These are phyloP conservation scores for Psophocarpus tetragonolobus DNA, from an alignment of 306 rosid species.

Conservation along the genomic window DNA sequence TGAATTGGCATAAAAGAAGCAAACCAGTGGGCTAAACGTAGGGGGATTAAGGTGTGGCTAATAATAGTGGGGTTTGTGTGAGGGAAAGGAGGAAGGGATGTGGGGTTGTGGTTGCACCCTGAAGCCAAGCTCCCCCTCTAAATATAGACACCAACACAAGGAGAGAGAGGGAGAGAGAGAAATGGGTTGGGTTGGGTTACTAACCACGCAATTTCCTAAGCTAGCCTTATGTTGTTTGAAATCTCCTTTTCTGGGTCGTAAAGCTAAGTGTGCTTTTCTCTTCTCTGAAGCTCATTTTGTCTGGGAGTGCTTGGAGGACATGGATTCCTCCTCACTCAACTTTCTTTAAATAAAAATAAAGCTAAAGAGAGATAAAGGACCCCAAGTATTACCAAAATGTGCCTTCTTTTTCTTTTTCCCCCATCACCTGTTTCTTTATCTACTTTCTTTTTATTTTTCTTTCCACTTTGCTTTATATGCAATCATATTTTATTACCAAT, in stretches of 20 bases:
- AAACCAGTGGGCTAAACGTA: conserved; percentile 42
- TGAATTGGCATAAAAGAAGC: conserved; percentile 62
- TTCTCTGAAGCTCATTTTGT: conserved; percentile 88
- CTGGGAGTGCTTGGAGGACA: conserved; percentile 87
- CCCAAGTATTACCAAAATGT: conserved; percentile 43
- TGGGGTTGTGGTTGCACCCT: conserved; percentile 75
- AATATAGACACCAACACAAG: conserved; percentile 51
- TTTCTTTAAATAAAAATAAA: conserved; percentile 45
- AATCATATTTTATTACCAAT: conserved; percentile 46
- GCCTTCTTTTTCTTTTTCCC: conserved; percentile 43
- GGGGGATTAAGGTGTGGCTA: conserved; percentile 45
- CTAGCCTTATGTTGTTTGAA: conserved; percentile 78
- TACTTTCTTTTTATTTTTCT: neutral
- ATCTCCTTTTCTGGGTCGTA: conserved; percentile 95
- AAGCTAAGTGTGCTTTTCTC: conserved; percentile 83
- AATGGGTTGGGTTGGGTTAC: conserved; percentile 39
- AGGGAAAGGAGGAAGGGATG: conserved; percentile 62
- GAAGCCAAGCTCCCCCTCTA: conserved; percentile 46
- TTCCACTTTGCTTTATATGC: conserved; percentile 30
- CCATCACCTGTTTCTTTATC: conserved; percentile 40
- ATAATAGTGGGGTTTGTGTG: conserved; percentile 43
- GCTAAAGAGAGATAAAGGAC: conserved; percentile 43
- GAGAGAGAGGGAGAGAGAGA: conserved; percentile 29
- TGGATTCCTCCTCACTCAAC: conserved; percentile 79
- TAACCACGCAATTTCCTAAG: conserved; percentile 95